Percentiles rank a stretch among this genome's conserved stretches.
These are phyloP conservation scores for Adansonia madagascariensis DNA, from an alignment of 441 rosid genomes.

Conservation along the genomic window DNA sequence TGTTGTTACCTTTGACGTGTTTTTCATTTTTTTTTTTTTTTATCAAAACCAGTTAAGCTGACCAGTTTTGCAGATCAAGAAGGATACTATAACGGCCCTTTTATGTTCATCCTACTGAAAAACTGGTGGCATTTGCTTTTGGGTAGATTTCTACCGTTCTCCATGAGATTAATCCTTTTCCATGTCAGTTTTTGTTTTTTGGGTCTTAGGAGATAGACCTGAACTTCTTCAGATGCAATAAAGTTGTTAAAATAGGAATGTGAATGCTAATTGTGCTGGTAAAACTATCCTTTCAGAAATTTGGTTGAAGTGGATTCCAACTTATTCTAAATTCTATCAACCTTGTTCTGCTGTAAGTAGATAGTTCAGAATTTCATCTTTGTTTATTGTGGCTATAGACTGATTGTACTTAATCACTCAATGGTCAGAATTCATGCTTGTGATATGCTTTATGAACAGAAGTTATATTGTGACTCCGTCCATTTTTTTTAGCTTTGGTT, in stretches of 20 bases:
- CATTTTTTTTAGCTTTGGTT: not conserved
- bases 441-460: not conserved
- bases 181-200: not conserved
- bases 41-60: slow-evolving; percentile 10
- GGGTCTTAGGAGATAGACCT: not conserved
- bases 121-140: slow-evolving; percentile 18
- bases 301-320: slow-evolving; percentile 16
- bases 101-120: slow-evolving; percentile 3
- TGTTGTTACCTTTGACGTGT: slow-evolving; percentile 1
- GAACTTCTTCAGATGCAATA: slow-evolving; percentile 4
- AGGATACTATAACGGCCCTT: slow-evolving; percentile 15
- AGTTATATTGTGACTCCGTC: not conserved
- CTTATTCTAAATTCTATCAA: not conserved
- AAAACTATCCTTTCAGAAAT: slow-evolving; percentile 19
- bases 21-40: not conserved
- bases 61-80: slow-evolving; percentile 14
- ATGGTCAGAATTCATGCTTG: not conserved
- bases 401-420: not conserved
- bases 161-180: not conserved
- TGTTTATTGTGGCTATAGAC: not conserved
- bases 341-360: not conserved
- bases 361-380: not conserved
- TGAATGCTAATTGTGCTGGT: not conserved
- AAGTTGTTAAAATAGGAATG: not conserved
- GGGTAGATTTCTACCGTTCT: slow-evolving; percentile 25